These are phyloP conservation scores for Diaporthe longicolla DNA, from an alignment of 2,329 filamentous ascomycete species.

Conservation along the genomic window DNA sequence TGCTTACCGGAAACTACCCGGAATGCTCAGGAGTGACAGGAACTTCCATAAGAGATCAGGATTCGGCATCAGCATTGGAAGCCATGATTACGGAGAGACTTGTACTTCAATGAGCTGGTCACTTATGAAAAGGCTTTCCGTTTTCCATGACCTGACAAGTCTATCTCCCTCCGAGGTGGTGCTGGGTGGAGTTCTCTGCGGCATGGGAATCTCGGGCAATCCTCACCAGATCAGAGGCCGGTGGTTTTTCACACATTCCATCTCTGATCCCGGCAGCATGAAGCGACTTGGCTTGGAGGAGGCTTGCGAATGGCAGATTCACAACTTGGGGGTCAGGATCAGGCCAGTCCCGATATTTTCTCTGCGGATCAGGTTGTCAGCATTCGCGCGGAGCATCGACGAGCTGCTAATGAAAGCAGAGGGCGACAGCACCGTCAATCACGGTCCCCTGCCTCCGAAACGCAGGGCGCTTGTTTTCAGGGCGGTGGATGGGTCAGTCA, in stretches of 20 bases:
- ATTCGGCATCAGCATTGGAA: neutral
- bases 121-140: too few relatives aligned
- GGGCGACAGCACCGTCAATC: too few relatives aligned
- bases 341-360: neutral
- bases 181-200: neutral
- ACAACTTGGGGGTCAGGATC: too few relatives aligned
- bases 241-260: neutral
- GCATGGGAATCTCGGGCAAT: neutral
- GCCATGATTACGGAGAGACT: neutral
- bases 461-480: slow-evolving; percentile 2
- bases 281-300: neutral
- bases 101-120: too few relatives aligned
- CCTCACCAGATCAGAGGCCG: neutral
- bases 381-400: neutral
- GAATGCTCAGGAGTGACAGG: neutral
- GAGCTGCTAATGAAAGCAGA: neutral
- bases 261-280: neutral
- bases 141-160: too few relatives aligned
- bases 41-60: neutral
- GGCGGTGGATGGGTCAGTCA: neutral
- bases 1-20: too few relatives aligned
- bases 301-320: too few relatives aligned
- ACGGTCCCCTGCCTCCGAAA: too few relatives aligned
- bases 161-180: too few relatives aligned
- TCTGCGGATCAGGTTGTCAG: neutral